phyloP scores from a whole-genome alignment of 106 monocot species.

The Iris macrosiphon region DNA sequence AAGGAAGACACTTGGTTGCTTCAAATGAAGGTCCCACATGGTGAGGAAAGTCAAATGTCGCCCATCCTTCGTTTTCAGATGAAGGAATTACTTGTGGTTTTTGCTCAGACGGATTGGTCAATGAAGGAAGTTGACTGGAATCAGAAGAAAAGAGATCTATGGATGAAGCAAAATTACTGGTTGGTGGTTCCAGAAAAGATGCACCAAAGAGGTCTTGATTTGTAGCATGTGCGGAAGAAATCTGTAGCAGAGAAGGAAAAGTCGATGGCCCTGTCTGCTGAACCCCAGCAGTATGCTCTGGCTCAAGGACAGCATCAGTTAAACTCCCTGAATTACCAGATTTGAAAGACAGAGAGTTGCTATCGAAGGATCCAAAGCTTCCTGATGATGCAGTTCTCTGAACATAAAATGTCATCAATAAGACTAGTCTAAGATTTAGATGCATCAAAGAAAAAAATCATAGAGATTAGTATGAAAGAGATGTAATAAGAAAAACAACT shows the following conservation, averaged over 20 bases:
- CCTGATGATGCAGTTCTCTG: slow-evolving; percentile 74
- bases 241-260: slow-evolving; percentile 13
- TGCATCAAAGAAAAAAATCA: no score
- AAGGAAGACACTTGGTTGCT: slow-evolving; percentile 8
- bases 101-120: slow-evolving; percentile 8
- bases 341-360: slow-evolving; percentile 26
- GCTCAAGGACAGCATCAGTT: slow-evolving; percentile 28
- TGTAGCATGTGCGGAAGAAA: slow-evolving; percentile 14
- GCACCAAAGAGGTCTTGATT: slow-evolving; percentile 28
- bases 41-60: slow-evolving; percentile 62
- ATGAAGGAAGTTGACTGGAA: slow-evolving; percentile 21
- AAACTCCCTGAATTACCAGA: slow-evolving; percentile 41
- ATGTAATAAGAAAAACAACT: slow-evolving; percentile 3
- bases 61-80: slow-evolving; percentile 64
- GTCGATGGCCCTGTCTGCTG: slow-evolving; percentile 7
- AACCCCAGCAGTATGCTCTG: slow-evolving; percentile 15
- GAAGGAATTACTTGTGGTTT: slow-evolving; percentile 8
- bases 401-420: slow-evolving; percentile 12
- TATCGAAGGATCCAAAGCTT: slow-evolving; percentile 53
- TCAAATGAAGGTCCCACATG: slow-evolving; percentile 14
- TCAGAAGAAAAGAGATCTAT: slow-evolving; percentile 63
- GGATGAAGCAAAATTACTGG: slow-evolving; percentile 23
- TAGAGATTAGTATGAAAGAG: background rate
- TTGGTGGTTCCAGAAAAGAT: slow-evolving; percentile 19
- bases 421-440: slow-evolving; percentile 1